Evolutionary conservation across 805 yeast species (phyloP).

Genomic region (Candida orba): DNA sequence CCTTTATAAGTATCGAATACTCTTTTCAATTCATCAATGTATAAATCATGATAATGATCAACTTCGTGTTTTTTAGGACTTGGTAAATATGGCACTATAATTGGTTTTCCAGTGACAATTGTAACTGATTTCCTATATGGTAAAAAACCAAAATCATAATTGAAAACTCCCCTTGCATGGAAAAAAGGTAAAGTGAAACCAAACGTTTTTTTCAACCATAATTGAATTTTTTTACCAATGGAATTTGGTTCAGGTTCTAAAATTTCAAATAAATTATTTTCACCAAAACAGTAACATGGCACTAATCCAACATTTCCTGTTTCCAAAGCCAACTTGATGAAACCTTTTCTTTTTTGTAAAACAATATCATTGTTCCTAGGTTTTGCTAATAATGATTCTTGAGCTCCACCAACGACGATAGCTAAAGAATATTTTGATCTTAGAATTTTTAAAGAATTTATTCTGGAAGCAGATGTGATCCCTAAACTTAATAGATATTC

Average conservation of each 20-base stretch:
- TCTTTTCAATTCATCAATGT: slow-evolving; percentile 53
- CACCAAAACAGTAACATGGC: slow-evolving; percentile 90
- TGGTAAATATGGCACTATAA: slow-evolving; percentile 43
- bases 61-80: slow-evolving; percentile 43
- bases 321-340: slow-evolving; percentile 78
- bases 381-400: slow-evolving; percentile 68
- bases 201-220: slow-evolving; percentile 58
- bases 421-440: slow-evolving; percentile 66
- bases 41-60: slow-evolving; percentile 64
- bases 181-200: slow-evolving; percentile 90
- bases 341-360: slow-evolving; percentile 75
- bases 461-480: slow-evolving; percentile 73
- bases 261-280: slow-evolving; percentile 56
- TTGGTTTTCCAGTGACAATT: slow-evolving; percentile 68
- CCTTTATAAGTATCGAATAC: slow-evolving; percentile 63
- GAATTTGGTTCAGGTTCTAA: slow-evolving; percentile 38
- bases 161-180: slow-evolving; percentile 87
- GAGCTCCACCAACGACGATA: slow-evolving; percentile 94
- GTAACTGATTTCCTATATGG: slow-evolving; percentile 80
- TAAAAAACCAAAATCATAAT: slow-evolving; percentile 84
- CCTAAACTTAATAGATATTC: slow-evolving; percentile 82
- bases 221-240: slow-evolving; percentile 50
- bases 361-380: slow-evolving; percentile 61
- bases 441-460: slow-evolving; percentile 61
- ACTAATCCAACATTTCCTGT: slow-evolving; percentile 73